These are phyloP conservation scores for Zangia roseola DNA, from an alignment of 768 basidiomycete species.

Conservation along the genomic window DNA sequence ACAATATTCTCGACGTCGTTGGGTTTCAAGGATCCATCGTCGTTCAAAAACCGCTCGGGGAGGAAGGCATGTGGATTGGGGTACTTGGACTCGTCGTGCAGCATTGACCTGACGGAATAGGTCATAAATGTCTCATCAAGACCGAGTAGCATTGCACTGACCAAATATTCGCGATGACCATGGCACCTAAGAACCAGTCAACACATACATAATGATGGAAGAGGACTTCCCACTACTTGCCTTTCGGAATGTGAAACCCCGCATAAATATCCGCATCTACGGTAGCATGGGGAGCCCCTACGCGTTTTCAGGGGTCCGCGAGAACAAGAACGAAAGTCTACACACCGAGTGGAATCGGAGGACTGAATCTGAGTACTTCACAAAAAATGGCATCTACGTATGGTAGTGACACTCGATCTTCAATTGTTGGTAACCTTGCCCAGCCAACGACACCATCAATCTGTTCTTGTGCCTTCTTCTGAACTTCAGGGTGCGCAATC, in stretches of 20 bases:
- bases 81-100: slow-evolving; percentile 27
- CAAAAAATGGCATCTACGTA: slow-evolving; percentile 6
- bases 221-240: too few species aligned
- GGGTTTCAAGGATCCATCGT: not conserved
- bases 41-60: slow-evolving; percentile 37
- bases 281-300: slow-evolving; percentile 25
- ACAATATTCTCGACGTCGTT: not conserved
- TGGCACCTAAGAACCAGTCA: slow-evolving; percentile 8
- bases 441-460: slow-evolving; percentile 9
- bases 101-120: slow-evolving; percentile 2
- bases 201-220: too few species aligned
- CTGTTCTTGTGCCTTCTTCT: slow-evolving; percentile 13
- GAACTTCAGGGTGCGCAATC: slow-evolving; percentile 1
- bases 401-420: slow-evolving; percentile 6
- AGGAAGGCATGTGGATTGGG: slow-evolving; percentile 34
- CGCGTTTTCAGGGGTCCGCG: too few species aligned
- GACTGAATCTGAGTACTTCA: not conserved
- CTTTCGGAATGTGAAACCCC: slow-evolving; percentile 48
- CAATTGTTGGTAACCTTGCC: slow-evolving; percentile 4
- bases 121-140: not conserved
- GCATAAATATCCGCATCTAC: slow-evolving; percentile 40
- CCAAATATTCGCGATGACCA: slow-evolving; percentile 29
- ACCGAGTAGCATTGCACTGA: not conserved
- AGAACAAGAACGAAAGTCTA: too few species aligned
- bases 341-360: not conserved